Base-by-base conservation (phyloP, 2,329 filamentous ascomycete species). In the Alternaria triticina region DNA sequence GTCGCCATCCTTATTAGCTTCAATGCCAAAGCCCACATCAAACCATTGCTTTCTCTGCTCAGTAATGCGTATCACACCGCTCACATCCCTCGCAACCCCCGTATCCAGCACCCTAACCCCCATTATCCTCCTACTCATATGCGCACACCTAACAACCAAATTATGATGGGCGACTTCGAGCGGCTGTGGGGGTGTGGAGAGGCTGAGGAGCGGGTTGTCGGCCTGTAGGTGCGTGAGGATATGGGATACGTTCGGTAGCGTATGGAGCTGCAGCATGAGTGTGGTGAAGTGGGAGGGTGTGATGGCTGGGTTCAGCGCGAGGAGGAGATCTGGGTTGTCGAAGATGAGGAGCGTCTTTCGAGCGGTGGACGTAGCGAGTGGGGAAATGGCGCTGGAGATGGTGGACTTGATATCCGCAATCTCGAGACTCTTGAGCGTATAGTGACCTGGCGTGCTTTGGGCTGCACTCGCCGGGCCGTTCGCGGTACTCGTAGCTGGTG, bases 21-120 rank as follows among this genome's bases (percentile, higher is more conserved):
- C 70, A 6, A 71, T 57, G 5, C 68, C 73, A 10, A 71, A 43
- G 13, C 66, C 72, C 56, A 66, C 27, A 27, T 69, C 47, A 66
- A 79, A 64, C 82, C 74, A 72, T 58, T 59, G 71, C 5, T 70
- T 57, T 7, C 62, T 74, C 28, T 76, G 76, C 15, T 79, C 85
- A 17, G 91, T 94, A 54, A 96, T 85, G 69, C 94, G 87, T 66
- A 97, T 74, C 46, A 97, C 93, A 3, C 95, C 95, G 80, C 92
- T 97, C 30, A 98, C 92, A 80, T 97, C 95, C 76, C 87, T 90
- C 66, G 95, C 94, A n/a, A 90, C 89, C 1, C 95, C 95, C 0
- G 94, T 97, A 74, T 97, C 94, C 64, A 98, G 80, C 74, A 90
- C 86, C 56, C 94, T 85, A 61, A 96, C 82, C 65, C 91, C 88